These are phyloP conservation scores for Heliosperma pusillum DNA, from an alignment of 148 eudicot genomes.

Conservation along the genomic window DNA sequence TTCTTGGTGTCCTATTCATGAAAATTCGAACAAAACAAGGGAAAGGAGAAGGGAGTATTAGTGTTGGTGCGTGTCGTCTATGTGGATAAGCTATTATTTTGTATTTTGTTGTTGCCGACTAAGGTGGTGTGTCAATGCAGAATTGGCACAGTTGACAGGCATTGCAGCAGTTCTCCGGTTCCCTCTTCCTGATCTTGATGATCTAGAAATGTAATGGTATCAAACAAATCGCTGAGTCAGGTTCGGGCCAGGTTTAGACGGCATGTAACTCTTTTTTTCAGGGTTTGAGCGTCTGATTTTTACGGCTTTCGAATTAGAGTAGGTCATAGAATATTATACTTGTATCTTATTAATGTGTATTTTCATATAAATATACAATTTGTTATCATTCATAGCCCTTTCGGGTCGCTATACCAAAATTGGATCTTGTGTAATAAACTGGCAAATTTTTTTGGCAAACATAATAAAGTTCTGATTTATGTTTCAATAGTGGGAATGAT, in stretches of 20 bases:
- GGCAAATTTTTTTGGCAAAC: too few relatives aligned
- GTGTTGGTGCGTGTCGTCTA: too few relatives aligned
- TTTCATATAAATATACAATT: not conserved
- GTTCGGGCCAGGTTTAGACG: too few relatives aligned
- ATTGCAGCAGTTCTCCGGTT: conserved; percentile 95
- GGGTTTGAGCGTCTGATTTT: not conserved
- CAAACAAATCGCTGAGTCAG: too few relatives aligned
- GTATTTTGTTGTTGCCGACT: not conserved
- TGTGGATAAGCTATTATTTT: too few relatives aligned
- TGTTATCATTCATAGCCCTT: not conserved
- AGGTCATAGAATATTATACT: not conserved
- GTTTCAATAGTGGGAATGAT: too few relatives aligned
- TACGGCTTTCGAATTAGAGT: not conserved
- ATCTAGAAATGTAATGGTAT: conserved; percentile 73
- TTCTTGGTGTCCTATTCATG: too few relatives aligned
- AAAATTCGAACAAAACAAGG: too few relatives aligned
- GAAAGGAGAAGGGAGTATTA: too few relatives aligned
- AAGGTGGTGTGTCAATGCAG: conserved; percentile 33
- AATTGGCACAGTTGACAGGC: conserved; percentile 86
- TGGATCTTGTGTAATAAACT: too few relatives aligned
- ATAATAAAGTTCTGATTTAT: too few relatives aligned
- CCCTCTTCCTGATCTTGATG: conserved; percentile 91
- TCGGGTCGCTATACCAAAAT: not conserved
- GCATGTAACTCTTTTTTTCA: not conserved
- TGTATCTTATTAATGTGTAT: not conserved